These are phyloP conservation scores for Fusarium verrucosum DNA, from an alignment of 2,329 filamentous ascomycete genomes.

Conservation along the genomic window DNA sequence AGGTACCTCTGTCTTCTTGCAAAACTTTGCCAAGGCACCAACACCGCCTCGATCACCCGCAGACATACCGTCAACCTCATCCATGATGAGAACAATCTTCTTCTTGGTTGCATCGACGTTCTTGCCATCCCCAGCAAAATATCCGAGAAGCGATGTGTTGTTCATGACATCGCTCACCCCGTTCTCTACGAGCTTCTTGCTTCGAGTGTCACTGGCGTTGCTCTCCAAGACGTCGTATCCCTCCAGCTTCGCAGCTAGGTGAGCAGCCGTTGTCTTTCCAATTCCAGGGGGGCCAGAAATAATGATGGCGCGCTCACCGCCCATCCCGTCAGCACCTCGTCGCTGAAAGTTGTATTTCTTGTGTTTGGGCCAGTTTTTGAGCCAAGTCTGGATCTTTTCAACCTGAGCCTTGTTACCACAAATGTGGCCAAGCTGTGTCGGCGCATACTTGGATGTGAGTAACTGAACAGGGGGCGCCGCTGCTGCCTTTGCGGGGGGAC, in stretches of 20 bases:
- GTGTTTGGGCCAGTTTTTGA: conserved; percentile 81
- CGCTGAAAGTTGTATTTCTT: conserved; percentile 84
- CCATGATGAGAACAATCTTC: conserved; percentile 97
- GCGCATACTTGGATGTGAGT: conserved; percentile 96
- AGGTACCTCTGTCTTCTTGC: conserved; percentile 93
- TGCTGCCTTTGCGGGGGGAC: conserved; percentile 45
- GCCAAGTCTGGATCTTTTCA: conserved; percentile 89
- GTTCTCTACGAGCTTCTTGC: conserved; percentile 92
- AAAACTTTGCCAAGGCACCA: conserved; percentile 90
- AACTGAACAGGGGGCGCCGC: conserved; percentile 70
- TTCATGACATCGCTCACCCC: conserved; percentile 91
- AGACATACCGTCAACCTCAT: conserved; percentile 99
- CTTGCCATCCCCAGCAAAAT: conserved; percentile 85
- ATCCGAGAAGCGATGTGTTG: conserved; percentile 91
- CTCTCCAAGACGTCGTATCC: conserved; percentile 94
- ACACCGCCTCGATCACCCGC: conserved; percentile 96
- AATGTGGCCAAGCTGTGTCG: conserved; percentile 83
- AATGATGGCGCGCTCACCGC: conserved; percentile 87
- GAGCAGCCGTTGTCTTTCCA: conserved; percentile 96
- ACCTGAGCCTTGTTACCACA: conserved; percentile 94
- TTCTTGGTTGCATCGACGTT: conserved; percentile 83
- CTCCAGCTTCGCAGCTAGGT: conserved; percentile 90
- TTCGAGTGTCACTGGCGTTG: conserved; percentile 94
- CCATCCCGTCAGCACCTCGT: conserved; percentile 84
- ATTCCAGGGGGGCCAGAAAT: conserved; percentile 96